Evolutionary conservation across 1,139 yeast genomes (phyloP), one percentile per base, ranked within the genome.

Genomic region (Taphrina flavorubra): DNA sequence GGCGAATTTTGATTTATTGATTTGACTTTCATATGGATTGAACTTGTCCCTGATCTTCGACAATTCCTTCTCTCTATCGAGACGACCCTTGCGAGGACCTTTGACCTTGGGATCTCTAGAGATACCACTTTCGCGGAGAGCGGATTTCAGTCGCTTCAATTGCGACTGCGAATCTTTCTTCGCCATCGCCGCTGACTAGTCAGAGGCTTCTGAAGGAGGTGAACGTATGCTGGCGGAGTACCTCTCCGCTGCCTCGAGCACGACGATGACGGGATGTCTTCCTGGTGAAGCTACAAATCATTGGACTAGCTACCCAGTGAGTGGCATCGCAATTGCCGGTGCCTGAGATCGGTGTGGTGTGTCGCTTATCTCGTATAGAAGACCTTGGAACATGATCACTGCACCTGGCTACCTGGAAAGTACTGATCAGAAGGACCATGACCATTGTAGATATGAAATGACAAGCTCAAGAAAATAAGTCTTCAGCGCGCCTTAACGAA

Each of bases 11-110:
- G 85, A 84, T 72, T 89, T 83, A 71, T 88, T 88, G 59, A 86
- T 82, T 74, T 90, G 88, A 61, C 86, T 83, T 75, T 92, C 99
- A 78, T 94, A 95, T 36, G 95, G 95, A 78, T 91, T 92, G 81
- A 92, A 92, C 74, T 91, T 88, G 68, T 85, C 86, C 75, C 98
- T 84, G 72, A 94, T 89, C 69, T 83, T 83, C 20, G 80, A 77
- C 34, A 94, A 78, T 6, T 39, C 69, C 31, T 65, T 60, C 53
- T 65, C 60, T 46, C 69, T 31, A 25, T 65, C 65, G 14, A 53
- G 47, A 7, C 58, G 56, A 20, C 51, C 58, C 44, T 65, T 57
- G 36, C 56, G 51, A n/a, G 68, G 68, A 14, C 61, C 62, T 31
- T 57, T 57, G 40, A 36, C 39, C 39, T 56, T 57, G 13, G 58